Evolutionary conservation across 148 eudicot genomes (phyloP), one percentile per base, ranked within the genome.

Genomic region (Selenicereus undatus): DNA sequence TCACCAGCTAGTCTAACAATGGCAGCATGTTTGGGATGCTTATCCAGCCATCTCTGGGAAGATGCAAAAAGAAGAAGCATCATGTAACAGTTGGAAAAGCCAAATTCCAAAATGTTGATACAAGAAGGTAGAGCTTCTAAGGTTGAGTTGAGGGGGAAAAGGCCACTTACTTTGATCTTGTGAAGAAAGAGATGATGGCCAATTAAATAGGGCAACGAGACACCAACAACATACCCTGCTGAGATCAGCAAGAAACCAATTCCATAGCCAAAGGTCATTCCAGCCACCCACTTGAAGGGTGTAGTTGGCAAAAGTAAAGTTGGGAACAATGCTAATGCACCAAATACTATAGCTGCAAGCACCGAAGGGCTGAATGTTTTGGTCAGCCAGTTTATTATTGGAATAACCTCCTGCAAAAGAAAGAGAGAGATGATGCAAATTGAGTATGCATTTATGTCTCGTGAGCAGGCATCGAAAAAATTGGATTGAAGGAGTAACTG

Each of bases 261-360:
- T 76, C 97, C 94, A 81, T 95, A 95, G 45, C 97, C 96, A 80
- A 93, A 93, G 71, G 91, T 90, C 96, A 95, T 93, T 66, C 97
- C 98, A 66, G 92, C 97, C 71, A 90, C 82, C 98, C 98, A 95
- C 89, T 90, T 91, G 80, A 96, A 90, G 6, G 97, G 98, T 29
- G 91, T 76, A 62, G 96, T 85, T 75, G 98, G 98, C 75, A 95
- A 35, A 81, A 93, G 83, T 21, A 95, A 48, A 14, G 84, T 62
- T 16, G 98, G 98, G 68, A 93, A 90, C 70, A 95, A 78, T 50
- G 94, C 90, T 51, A 93, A 84, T 60, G 94, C 87, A 76, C 87
- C 89, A 86, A 93, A 89, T 70, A 95, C 80, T 54, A 95, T 76
- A 76, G 89, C 82, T 78, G 91, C 97, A 68, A 95, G 87, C 79